phyloP scores from a whole-genome alignment of 345 rosid species.

The Brassica incana region DNA sequence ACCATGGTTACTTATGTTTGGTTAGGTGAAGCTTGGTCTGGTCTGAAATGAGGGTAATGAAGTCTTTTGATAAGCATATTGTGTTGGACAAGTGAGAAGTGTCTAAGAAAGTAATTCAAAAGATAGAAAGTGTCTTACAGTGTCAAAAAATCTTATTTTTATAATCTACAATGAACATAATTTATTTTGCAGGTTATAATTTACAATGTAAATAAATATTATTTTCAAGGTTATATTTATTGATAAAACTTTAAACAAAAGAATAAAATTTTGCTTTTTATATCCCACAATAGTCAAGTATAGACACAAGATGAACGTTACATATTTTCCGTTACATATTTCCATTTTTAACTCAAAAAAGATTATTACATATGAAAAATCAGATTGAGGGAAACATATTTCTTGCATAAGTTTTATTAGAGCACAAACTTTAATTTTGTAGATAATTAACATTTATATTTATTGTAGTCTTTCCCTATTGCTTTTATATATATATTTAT shows the following conservation, averaged over 20 bases:
- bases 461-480: neutral
- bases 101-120: no score
- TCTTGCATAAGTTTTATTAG: neutral
- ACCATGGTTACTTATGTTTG: no score
- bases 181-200: no score
- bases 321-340: neutral
- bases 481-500: neutral
- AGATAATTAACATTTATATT: neutral
- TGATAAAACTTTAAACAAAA: neutral
- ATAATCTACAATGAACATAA: no score
- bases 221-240: no score
- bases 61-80: no score
- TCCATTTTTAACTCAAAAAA: neutral
- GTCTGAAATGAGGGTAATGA: no score
- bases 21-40: no score
- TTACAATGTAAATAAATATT: no score
- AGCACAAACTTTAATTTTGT: neutral
- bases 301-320: neutral
- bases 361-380: neutral
- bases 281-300: neutral
- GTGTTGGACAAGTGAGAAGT: no score
- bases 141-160: no score
- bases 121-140: no score
- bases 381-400: neutral
- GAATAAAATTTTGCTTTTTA: neutral